These are phyloP conservation scores for Leucosporidium creatinivorum DNA, from an alignment of 768 basidiomycete species.

Conservation along the genomic window DNA sequence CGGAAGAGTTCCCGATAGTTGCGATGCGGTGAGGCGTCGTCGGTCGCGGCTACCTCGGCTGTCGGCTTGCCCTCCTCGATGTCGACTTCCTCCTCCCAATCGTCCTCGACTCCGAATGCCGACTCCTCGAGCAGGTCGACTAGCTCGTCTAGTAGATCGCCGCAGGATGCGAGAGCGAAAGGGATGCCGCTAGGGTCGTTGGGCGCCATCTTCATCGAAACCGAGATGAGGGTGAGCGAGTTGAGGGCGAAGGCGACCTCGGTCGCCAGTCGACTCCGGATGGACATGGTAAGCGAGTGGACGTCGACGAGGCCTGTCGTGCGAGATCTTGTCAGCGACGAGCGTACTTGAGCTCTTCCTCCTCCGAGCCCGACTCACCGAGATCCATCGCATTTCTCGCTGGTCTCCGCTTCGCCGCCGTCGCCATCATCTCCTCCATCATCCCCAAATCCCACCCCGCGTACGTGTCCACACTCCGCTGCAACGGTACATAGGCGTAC, in stretches of 20 bases:
- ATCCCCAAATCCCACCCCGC: conserved; percentile 17
- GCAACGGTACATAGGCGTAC: conserved; percentile 31
- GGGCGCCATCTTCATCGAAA: conserved; percentile 7
- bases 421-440: conserved; percentile 16
- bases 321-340: not conserved
- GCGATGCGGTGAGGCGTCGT: not conserved
- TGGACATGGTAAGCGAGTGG: conserved; percentile 84
- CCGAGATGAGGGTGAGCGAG: conserved; percentile 68
- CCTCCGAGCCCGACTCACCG: conserved; percentile 3
- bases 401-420: conserved; percentile 6
- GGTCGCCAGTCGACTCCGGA: conserved; percentile 72
- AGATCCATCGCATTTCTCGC: conserved; percentile 25
- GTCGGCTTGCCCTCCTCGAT: not conserved
- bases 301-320: conserved; percentile 52
- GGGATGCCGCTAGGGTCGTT: conserved; percentile 39
- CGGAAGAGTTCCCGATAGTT: conserved; percentile 24
- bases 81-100: conserved; percentile 33
- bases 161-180: conserved; percentile 67
- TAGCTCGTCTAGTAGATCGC: conserved; percentile 75
- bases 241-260: conserved; percentile 88
- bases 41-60: not conserved
- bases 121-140: conserved; percentile 67
- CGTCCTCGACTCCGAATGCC: conserved; percentile 40
- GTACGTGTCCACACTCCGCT: conserved; percentile 13
- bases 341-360: too few species aligned